Evolutionary conservation across 306 rosid species (phyloP).

Genomic region (Delonix regia): DNA sequence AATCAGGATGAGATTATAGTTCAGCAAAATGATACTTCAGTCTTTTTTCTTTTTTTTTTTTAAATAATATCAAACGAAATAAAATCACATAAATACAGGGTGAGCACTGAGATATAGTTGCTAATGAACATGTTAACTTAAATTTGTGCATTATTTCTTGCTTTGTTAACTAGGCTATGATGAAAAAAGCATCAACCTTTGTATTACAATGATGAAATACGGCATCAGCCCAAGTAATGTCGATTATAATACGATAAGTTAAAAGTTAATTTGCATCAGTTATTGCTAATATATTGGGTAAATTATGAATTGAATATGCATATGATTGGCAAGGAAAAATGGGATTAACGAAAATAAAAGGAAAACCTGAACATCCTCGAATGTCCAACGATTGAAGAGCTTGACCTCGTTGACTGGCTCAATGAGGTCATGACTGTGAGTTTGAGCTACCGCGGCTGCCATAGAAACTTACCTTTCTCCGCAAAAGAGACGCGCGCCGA

Average conservation of each 20-base stretch:
- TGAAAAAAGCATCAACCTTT: neutral
- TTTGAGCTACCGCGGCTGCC: conserved; percentile 22
- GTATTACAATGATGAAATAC: neutral
- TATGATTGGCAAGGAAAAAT: neutral
- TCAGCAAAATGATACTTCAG: neutral
- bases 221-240: neutral
- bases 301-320: neutral
- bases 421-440: neutral
- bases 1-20: neutral
- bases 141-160: neutral
- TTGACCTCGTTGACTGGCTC: conserved; percentile 30
- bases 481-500: neutral
- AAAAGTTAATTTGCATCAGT: neutral
- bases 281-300: neutral
- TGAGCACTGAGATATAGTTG: neutral
- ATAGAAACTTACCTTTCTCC: neutral
- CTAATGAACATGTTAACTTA: neutral
- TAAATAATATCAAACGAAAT: neutral
- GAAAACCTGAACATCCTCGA: conserved; percentile 39
- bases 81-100: neutral
- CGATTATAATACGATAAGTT: neutral
- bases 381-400: conserved; percentile 48
- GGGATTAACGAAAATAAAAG: neutral
- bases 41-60: neutral
- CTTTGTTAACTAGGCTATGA: neutral